phyloP scores from a whole-genome alignment of 2,329 filamentous ascomycete genomes.

The Fusarium succisae region DNA sequence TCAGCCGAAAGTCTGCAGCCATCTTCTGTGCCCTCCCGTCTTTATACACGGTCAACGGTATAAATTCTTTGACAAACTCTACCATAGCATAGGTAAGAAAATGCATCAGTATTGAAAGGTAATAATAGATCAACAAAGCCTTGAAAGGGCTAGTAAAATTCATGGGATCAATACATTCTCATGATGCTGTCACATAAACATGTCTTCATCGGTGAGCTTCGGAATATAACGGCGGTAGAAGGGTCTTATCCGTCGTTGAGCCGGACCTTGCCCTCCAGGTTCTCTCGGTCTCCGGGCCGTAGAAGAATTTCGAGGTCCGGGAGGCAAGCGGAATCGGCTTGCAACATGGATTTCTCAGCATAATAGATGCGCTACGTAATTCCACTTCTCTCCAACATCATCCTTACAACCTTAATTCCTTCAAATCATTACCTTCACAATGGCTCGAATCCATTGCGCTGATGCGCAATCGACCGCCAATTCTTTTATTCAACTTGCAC shows the following conservation, averaged over 20 bases:
- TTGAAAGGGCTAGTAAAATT: neutral
- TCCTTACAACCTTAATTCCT: constrained; percentile 6
- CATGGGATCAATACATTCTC: no score
- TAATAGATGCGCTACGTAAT: constrained; percentile 22
- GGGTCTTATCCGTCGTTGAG: constrained; percentile 16
- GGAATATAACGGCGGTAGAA: neutral
- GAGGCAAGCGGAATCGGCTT: constrained; percentile 33
- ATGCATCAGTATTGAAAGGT: neutral
- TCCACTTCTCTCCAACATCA: constrained; percentile 18
- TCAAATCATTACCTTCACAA: constrained; percentile 21
- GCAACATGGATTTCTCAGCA: constrained; percentile 44
- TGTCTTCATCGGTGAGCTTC: neutral
- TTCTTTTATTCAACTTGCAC: constrained; percentile 55
- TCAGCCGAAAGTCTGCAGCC: neutral
- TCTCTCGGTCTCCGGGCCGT: constrained; percentile 33
- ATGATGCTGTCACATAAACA: neutral
- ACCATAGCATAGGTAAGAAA: neutral
- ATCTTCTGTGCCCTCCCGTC: neutral
- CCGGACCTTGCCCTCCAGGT: constrained; percentile 16
- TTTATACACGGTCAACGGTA: neutral
- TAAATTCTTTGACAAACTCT: neutral
- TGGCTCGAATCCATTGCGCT: constrained; percentile 51
- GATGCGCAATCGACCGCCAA: constrained; percentile 51
- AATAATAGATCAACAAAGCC: neutral
- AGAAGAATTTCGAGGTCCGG: constrained; percentile 38